These are phyloP conservation scores for Pseudocercospora eumusae DNA, from an alignment of 2,329 filamentous ascomycete genomes.

Conservation along the genomic window DNA sequence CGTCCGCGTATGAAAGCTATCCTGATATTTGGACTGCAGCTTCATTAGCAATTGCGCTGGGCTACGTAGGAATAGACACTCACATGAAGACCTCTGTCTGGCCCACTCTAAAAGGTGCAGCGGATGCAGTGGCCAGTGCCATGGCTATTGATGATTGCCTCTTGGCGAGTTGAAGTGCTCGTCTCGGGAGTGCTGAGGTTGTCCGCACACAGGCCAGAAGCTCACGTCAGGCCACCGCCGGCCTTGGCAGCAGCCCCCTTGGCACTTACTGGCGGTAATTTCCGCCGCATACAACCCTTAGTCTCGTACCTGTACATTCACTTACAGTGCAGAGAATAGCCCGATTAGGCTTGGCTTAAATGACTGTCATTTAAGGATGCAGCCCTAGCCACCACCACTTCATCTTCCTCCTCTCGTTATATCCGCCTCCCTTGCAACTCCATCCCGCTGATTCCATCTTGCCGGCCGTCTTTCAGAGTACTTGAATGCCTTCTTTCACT, in stretches of 20 bases:
- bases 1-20: slow-evolving; percentile 76
- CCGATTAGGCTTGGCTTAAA: too few relatives aligned
- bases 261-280: too few relatives aligned
- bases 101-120: background rate
- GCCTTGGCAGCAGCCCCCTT: background rate
- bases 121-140: background rate
- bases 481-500: background rate
- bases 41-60: background rate
- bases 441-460: too few relatives aligned
- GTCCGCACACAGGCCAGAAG: background rate
- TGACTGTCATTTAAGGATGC: too few relatives aligned
- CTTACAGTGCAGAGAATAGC: too few relatives aligned
- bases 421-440: too few relatives aligned
- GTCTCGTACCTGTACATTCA: too few relatives aligned
- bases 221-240: background rate
- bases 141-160: background rate
- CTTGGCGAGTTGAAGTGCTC: background rate
- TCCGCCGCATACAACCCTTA: too few relatives aligned
- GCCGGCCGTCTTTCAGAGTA: too few relatives aligned
- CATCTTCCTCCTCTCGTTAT: too few relatives aligned
- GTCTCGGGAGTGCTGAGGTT: background rate
- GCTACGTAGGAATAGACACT: background rate
- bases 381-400: too few relatives aligned
- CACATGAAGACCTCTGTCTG: background rate
- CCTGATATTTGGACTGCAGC: slow-evolving; percentile 72